These are phyloP conservation scores for Tolypocladium pustulatum DNA, from an alignment of 2,329 filamentous ascomycete genomes.

Conservation along the genomic window DNA sequence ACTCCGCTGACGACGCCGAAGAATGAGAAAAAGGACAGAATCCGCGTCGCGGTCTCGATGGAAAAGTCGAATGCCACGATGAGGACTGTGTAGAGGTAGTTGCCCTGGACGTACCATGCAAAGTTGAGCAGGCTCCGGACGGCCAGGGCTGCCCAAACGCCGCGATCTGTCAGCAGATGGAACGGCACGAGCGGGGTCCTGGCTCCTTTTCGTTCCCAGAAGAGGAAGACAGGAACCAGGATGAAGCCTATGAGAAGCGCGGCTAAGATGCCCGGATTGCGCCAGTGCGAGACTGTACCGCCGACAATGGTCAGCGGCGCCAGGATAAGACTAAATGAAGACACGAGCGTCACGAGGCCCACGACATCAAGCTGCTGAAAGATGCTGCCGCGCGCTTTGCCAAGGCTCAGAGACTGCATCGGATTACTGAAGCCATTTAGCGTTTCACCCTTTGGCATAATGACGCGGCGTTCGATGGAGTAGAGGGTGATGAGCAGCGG, in stretches of 20 bases:
- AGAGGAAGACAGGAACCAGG: slow-evolving; percentile 35
- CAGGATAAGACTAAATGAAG: slow-evolving; percentile 35
- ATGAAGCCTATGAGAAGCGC: slow-evolving; percentile 40
- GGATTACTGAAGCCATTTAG: neutral
- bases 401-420: slow-evolving; percentile 1
- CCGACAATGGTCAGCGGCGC: slow-evolving; percentile 45
- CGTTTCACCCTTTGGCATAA: neutral
- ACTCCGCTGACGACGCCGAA: slow-evolving; percentile 44
- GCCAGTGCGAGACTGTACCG: slow-evolving; percentile 36
- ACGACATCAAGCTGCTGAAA: slow-evolving; percentile 46
- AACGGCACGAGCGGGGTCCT: slow-evolving; percentile 46
- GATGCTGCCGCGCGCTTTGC: slow-evolving; percentile 29
- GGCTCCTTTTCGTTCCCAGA: slow-evolving; percentile 41
- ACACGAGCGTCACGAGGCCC: slow-evolving; percentile 35
- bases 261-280: slow-evolving; percentile 35
- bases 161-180: slow-evolving; percentile 45
- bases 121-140: slow-evolving; percentile 40
- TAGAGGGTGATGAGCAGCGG: slow-evolving; percentile 38
- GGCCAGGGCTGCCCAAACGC: slow-evolving; percentile 48
- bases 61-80: slow-evolving; percentile 47
- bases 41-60: slow-evolving; percentile 42
- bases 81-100: slow-evolving; percentile 50
- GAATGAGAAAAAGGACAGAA: slow-evolving; percentile 43
- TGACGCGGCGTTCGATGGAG: slow-evolving; percentile 16
- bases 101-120: slow-evolving; percentile 46